Evolutionary conservation across 2,329 filamentous ascomycete species (phyloP).

Genomic region (Ophiognomonia clavigignenti-juglandacearum): DNA sequence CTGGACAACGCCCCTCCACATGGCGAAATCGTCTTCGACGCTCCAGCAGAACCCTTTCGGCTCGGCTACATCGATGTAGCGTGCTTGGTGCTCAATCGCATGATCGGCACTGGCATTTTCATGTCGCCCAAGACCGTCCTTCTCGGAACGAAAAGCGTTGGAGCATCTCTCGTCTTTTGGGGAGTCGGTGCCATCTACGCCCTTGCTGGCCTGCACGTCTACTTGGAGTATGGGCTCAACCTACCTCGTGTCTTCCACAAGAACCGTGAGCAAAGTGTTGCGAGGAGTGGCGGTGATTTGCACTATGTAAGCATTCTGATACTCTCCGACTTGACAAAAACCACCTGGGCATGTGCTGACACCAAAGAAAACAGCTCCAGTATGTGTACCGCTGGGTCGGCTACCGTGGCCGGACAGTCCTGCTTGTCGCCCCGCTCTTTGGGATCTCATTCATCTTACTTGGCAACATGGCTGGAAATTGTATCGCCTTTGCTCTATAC

Average conservation of each 20-base stretch:
- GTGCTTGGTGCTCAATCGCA: constrained; percentile 31
- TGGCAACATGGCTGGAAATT: constrained; percentile 45
- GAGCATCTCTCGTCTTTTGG: constrained; percentile 35
- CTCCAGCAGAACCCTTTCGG: constrained; percentile 30
- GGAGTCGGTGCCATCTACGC: constrained; percentile 33
- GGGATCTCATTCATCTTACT: constrained; percentile 39
- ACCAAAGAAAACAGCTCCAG: constrained; percentile 35
- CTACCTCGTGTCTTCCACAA: constrained; percentile 36
- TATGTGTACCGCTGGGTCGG: constrained; percentile 36
- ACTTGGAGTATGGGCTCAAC: constrained; percentile 42
- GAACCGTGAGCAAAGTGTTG: constrained; percentile 34
- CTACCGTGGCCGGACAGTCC: constrained; percentile 28
- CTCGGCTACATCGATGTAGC: constrained; percentile 31
- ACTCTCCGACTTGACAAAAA: too few species aligned
- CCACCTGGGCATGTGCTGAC: too few species aligned
- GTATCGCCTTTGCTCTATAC: constrained; percentile 39
- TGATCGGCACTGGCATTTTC: constrained; percentile 35
- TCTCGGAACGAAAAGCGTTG: constrained; percentile 27
- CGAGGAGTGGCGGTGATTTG: constrained; percentile 41
- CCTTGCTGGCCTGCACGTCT: constrained; percentile 30
- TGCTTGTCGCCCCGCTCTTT: constrained; percentile 39
- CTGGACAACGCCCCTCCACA: constrained; percentile 18
- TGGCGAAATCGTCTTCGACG: constrained; percentile 27
- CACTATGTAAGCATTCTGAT: constrained; percentile 36
- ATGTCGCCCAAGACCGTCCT: constrained; percentile 30